These are phyloP conservation scores for Ustilago nuda DNA, from an alignment of 1,284 basidiomycete genomes.

Conservation along the genomic window DNA sequence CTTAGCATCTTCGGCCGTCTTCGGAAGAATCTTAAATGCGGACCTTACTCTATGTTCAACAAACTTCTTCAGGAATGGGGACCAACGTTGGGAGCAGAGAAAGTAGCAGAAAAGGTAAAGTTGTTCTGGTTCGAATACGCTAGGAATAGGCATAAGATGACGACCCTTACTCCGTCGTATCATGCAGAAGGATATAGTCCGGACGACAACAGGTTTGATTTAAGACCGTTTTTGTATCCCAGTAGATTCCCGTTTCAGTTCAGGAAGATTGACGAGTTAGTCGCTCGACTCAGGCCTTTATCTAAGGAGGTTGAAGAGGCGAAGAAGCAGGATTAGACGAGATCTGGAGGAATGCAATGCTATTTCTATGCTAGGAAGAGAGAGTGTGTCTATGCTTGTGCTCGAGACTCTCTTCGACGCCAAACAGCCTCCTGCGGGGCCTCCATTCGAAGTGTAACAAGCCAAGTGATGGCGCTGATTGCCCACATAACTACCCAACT, in stretches of 20 bases:
- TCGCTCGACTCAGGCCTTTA: slow-evolving; percentile 14
- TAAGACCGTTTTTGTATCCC: slow-evolving; percentile 95
- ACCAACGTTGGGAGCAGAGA: slow-evolving; percentile 42
- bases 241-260: slow-evolving; percentile 96
- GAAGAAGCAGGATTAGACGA: slow-evolving; percentile 7
- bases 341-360: neutral
- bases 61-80: slow-evolving; percentile 96
- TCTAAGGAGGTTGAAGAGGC: neutral
- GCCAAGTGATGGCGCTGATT: slow-evolving; percentile 21
- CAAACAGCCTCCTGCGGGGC: slow-evolving; percentile 31
- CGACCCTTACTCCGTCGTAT: slow-evolving; percentile 93
- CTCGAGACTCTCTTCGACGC: slow-evolving; percentile 13
- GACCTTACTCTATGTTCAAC: slow-evolving; percentile 95
- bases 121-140: slow-evolving; percentile 97
- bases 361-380: neutral
- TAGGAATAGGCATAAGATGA: slow-evolving; percentile 98
- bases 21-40: slow-evolving; percentile 95
- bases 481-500: slow-evolving; percentile 45
- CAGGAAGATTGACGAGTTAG: slow-evolving; percentile 88
- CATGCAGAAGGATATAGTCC: slow-evolving; percentile 91
- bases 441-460: slow-evolving; percentile 25
- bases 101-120: slow-evolving; percentile 98
- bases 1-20: slow-evolving; percentile 91
- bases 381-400: neutral
- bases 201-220: slow-evolving; percentile 95